These are phyloP conservation scores for Phialophora macrospora DNA, from an alignment of 2,329 filamentous ascomycete genomes.

Conservation along the genomic window DNA sequence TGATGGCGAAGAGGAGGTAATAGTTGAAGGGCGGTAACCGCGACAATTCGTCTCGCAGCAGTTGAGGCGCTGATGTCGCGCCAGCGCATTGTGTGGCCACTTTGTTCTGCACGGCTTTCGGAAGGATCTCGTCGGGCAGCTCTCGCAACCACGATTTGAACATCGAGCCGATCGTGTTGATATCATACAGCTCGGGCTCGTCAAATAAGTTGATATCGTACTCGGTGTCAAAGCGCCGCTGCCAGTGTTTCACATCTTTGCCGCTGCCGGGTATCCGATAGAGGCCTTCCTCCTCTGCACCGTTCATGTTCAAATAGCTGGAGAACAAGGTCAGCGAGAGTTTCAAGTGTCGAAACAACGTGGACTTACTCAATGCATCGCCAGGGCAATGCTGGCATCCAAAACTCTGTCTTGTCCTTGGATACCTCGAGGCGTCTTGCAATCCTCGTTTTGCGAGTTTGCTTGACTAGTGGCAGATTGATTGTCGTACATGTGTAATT, in stretches of 20 bases:
- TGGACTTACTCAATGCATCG: slow-evolving; percentile 78
- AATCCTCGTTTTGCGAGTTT: slow-evolving; percentile 88
- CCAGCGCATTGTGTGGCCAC: slow-evolving; percentile 80
- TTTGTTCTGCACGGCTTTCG: slow-evolving; percentile 78
- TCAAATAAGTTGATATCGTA: slow-evolving; percentile 88
- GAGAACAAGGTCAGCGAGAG: slow-evolving; percentile 21
- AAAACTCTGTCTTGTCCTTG: slow-evolving; percentile 94
- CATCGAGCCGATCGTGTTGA: slow-evolving; percentile 95
- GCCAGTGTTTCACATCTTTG: slow-evolving; percentile 90
- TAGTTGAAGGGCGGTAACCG: slow-evolving; percentile 97
- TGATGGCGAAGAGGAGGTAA: slow-evolving; percentile 95
- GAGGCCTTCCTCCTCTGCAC: slow-evolving; percentile 88
- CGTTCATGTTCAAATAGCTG: slow-evolving; percentile 89
- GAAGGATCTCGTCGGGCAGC: slow-evolving; percentile 91
- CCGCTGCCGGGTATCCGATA: slow-evolving; percentile 92
- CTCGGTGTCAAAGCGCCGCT: slow-evolving; percentile 84
- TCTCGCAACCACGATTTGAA: slow-evolving; percentile 96
- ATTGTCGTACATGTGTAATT: slow-evolving; percentile 85
- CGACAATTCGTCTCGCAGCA: slow-evolving; percentile 88
- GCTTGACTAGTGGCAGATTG: slow-evolving; percentile 82
- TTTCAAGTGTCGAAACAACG: slow-evolving; percentile 3
- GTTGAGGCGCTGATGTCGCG: slow-evolving; percentile 77
- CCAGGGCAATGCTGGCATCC: slow-evolving; percentile 97
- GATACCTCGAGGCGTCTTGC: slow-evolving; percentile 87
- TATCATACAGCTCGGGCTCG: slow-evolving; percentile 86